phyloP scores from a whole-genome alignment of 75 land plant species.

The Chamaecyparis obtusa region DNA sequence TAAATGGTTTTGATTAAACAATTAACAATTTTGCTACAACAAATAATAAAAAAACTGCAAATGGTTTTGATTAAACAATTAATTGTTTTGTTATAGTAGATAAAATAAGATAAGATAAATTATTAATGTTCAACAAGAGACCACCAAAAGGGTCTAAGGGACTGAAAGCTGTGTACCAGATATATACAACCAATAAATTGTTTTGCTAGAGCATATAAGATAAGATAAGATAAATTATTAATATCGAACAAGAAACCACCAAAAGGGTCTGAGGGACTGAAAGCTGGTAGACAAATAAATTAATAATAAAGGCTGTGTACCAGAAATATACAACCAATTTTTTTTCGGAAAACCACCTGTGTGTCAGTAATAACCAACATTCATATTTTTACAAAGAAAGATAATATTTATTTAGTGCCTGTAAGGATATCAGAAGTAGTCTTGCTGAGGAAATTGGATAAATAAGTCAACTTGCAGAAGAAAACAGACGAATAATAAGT shows the following conservation, averaged over 20 bases:
- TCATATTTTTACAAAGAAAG: not conserved
- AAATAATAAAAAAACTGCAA: not conserved
- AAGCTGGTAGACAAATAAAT: too few species aligned
- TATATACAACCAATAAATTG: too few species aligned
- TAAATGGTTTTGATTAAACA: not conserved
- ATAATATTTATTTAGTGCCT: not conserved
- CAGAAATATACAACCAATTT: not conserved
- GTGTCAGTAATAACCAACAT: not conserved
- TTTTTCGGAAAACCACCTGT: not conserved
- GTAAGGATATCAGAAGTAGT: not conserved
- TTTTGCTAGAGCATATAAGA: too few species aligned
- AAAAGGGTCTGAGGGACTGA: too few species aligned
- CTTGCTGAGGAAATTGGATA: not conserved
- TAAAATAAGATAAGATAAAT: too few species aligned
- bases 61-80: not conserved
- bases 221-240: too few species aligned
- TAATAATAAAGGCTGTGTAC: not conserved
- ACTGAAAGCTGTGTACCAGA: too few species aligned
- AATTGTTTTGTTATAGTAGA: not conserved
- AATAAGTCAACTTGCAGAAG: not conserved
- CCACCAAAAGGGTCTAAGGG: too few species aligned
- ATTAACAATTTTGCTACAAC: not conserved
- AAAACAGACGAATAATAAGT: not conserved
- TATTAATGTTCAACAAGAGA: too few species aligned
- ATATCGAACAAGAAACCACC: too few species aligned